Evolutionary conservation across 164 flowering plant species (phyloP).

Genomic region (Umbellularia californica): DNA sequence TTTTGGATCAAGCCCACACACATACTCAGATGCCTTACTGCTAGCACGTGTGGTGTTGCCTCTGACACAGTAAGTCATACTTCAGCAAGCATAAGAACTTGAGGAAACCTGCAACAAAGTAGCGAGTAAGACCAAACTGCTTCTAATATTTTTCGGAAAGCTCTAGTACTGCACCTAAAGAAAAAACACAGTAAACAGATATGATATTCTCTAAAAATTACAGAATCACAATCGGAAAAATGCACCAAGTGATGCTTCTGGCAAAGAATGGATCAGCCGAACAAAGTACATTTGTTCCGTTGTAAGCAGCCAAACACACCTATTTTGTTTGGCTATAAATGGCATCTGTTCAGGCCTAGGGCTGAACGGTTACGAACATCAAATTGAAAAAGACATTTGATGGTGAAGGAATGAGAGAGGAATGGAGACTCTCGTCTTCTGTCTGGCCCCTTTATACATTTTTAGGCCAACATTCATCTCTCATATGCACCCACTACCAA

Average conservation of each 20-base stretch:
- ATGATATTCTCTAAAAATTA: neutral
- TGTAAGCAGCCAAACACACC: no score
- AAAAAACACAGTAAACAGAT: neutral
- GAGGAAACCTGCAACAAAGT: constrained; percentile 92
- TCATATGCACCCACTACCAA: no score
- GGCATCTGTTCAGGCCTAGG: no score
- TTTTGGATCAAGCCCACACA: constrained; percentile 85
- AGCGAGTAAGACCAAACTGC: constrained; percentile 91
- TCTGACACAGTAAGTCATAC: constrained; percentile 82
- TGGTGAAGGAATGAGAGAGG: no score
- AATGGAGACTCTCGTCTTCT: no score
- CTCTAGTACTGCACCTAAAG: constrained; percentile 64
- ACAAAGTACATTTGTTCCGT: no score
- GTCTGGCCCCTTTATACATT: no score
- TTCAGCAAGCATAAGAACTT: constrained; percentile 91
- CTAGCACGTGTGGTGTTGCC: constrained; percentile 57
- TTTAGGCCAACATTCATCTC: no score
- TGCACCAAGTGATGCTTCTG: neutral
- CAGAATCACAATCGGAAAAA: neutral
- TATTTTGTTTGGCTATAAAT: no score
- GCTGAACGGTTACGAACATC: no score
- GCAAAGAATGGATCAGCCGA: neutral
- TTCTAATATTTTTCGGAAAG: constrained; percentile 96
- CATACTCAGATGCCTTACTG: constrained; percentile 91
- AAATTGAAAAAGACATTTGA: no score